A percentile compares a stretch with the other conserved stretches of the same genome.
These are phyloP conservation scores for Cordyceps cicadae DNA, from an alignment of 2,329 filamentous ascomycete species.

Conservation along the genomic window DNA sequence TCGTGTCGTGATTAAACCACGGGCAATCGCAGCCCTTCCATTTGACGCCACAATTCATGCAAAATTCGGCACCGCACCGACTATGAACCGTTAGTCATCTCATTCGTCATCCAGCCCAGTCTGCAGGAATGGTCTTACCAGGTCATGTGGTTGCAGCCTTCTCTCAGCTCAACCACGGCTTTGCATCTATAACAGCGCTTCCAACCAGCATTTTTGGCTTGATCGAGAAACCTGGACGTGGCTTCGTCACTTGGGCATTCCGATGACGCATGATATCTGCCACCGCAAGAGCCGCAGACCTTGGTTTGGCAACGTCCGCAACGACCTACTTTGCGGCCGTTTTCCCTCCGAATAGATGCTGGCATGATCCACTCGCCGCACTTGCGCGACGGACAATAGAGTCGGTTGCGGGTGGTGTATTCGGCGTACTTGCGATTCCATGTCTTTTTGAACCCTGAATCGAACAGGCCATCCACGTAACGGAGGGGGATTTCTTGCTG, in stretches of 20 bases:
- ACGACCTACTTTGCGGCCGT: conserved; percentile 56
- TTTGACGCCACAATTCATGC: conserved; percentile 72
- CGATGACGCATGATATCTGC: conserved; percentile 60
- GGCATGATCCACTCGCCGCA: conserved; percentile 79
- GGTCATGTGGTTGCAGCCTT: conserved; percentile 83
- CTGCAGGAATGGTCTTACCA: conserved; percentile 49
- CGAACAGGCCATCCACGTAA: conserved; percentile 69
- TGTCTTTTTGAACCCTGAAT: conserved; percentile 61
- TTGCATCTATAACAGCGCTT: conserved; percentile 68
- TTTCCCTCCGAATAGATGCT: conserved; percentile 51
- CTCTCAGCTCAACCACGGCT: conserved; percentile 66
- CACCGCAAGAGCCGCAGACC: conserved; percentile 66
- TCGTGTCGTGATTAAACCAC: conserved; percentile 60
- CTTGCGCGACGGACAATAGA: conserved; percentile 65
- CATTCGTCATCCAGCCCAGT: neutral
- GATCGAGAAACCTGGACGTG: conserved; percentile 52
- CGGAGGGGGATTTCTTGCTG: conserved; percentile 63
- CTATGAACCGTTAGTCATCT: conserved; percentile 30
- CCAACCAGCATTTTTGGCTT: conserved; percentile 62
- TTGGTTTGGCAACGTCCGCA: conserved; percentile 66
- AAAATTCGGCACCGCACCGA: conserved; percentile 76
- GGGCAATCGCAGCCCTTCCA: conserved; percentile 82
- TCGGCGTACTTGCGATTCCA: conserved; percentile 80
- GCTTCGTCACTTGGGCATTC: conserved; percentile 68
- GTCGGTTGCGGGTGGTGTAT: conserved; percentile 62